Conservation (phyloP, 176 grass and related monocot species). For the Aegilops bicornis region DNA sequence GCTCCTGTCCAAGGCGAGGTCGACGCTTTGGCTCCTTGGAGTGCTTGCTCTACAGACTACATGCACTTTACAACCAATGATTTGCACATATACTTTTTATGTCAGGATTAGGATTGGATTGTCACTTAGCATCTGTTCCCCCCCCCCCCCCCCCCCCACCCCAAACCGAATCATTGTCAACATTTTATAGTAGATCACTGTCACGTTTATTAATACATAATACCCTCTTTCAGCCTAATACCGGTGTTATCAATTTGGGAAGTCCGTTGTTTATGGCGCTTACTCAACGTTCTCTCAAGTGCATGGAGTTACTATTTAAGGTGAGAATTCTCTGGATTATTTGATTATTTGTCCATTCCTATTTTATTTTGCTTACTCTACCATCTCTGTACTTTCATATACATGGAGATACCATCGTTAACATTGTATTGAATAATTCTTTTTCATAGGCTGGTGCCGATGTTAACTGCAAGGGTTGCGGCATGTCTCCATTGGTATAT, state of each 20-base stretch:
- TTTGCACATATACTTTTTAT: too few species aligned
- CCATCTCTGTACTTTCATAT: neutral
- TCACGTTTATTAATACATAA: too few species aligned
- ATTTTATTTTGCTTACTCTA: neutral
- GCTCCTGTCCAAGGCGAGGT: too few species aligned
- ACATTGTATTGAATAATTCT: neutral
- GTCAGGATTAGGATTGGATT: too few species aligned
- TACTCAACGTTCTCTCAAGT: slow-evolving; percentile 24
- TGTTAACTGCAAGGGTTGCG: slow-evolving; percentile 6
- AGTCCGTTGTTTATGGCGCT: neutral
- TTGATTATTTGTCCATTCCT: neutral
- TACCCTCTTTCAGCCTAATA: too few species aligned
- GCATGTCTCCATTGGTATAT: slow-evolving; percentile 2
- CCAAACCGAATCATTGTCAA: too few species aligned
- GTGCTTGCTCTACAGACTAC: too few species aligned
- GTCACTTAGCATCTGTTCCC: too few species aligned
- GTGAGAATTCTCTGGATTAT: slow-evolving; percentile 11
- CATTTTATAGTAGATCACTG: too few species aligned
- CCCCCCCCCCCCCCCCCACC: too few species aligned
- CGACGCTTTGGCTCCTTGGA: too few species aligned
- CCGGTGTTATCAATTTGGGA: neutral
- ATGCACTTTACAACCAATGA: too few species aligned
- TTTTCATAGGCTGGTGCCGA: slow-evolving; percentile 47
- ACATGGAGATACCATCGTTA: neutral
- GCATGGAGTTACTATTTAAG: slow-evolving; percentile 40